Evolutionary conservation across 306 rosid genomes (phyloP), one percentile per base, ranked within the genome.

Genomic region (Pterocarpus macrocarpus): DNA sequence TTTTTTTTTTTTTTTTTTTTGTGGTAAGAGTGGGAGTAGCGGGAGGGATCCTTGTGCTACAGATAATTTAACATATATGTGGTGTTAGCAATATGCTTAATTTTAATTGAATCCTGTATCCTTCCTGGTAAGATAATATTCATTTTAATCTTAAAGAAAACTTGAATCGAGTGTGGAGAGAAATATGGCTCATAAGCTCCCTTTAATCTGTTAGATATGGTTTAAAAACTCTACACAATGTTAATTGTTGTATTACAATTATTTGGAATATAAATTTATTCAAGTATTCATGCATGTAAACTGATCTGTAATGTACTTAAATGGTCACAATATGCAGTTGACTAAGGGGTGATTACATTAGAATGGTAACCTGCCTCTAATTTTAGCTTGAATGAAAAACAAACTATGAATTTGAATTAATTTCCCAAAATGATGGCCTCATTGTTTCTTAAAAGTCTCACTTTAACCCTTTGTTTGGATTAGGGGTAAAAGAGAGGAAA

Each of bases 141-240:
- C 16, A 33, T 71, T 71, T 71, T 35, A 52, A 30, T 58, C 5
- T 30, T 69, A 76, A 34, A 22, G 28, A 41, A 28, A 33, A 76
- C 30, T 49, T 76, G 64, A 10, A 55, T 44, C 36, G 11, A 16
- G 65, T 64, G 36, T 35, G 57, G 16, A 41, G 5, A 67, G 45
- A 39, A 66, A 39, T 45, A 5, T 49, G 71, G 47, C 50, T 76
- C 13, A 2, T 45, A 62, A 15, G n/a, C 45, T n/a, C 61, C 79
- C 35, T 75, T 75, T 32, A 30, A 43, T 41, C n/a, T 59, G 12
- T 59, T 0, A 10, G 2, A 35, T n/a, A 32, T 7, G 38, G 36
- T 39, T 41, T 14, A 15, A 47, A 9, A 22, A 39, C 13, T 39
- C 38, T 11, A 65, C n/a, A 17, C 52, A 36, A 35, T 53, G 30